Evolutionary conservation across 495 filamentous ascomycete genomes (phyloP), one percentile per base, ranked within the genome.

Genomic region (Hypoxylon fuscum): DNA sequence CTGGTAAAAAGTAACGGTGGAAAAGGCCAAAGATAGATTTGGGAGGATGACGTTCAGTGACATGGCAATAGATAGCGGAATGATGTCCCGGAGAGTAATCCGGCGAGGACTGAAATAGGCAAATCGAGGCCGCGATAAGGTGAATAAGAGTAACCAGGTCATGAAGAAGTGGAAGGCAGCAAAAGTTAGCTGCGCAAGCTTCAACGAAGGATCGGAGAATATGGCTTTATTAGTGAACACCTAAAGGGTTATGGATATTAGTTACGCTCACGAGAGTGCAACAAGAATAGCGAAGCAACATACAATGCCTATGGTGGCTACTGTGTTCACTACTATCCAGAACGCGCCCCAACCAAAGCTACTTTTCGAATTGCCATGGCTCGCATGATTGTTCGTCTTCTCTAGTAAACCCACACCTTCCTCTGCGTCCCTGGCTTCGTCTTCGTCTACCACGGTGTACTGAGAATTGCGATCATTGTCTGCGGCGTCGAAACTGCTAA

Each of bases 181-280:
- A 66, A 91, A 90, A 32, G 87, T 83, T 23, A 89, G 77, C 74
- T 91, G 89, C 53, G 81, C 83, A 27, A 87, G 77, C 57, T 84
- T 85, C 62, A 91, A 81, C 47, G 81, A 82, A 17, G 84, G 80
- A 56, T 89, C 81, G 18, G 85, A 83, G 74, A 92, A 90, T 65
- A 92, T 89, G 40, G 80, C 82, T 73, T 92, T 91, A 74, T 91
- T 92, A 34, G 85, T 89, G 71, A 91, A 91, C 47, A 92, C 87
- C 88, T 90, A 59, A n/a, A 9, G 34, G 20, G 20, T 31, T 29
- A 35, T 15, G 14, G 48, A 46, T 11, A 54, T 69, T 37, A 70
- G 67, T 46, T 43, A 34, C 29, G n/a, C 31, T 17, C 17, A 32
- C 6, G 43, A 53, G 47, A 62, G 50, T 32, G 29, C 17, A 35